A percentile compares a stretch with the other conserved stretches of the same genome.
phyloP scores from a whole-genome alignment of 1,139 yeast species.

The Ashbya aceris region DNA sequence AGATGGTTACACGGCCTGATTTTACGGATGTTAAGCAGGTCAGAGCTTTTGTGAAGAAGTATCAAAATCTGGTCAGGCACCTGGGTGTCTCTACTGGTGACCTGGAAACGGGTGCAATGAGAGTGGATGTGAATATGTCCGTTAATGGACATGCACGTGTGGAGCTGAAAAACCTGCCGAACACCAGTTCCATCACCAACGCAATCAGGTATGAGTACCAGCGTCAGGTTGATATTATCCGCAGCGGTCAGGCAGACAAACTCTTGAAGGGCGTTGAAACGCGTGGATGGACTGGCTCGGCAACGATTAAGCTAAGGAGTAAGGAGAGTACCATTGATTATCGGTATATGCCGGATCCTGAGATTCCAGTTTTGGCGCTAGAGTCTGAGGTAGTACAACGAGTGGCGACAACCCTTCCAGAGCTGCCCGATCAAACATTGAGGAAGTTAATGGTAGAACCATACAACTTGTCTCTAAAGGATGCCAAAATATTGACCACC shows the following conservation, averaged over 20 bases:
- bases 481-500: slow-evolving; percentile 31
- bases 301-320: slow-evolving; percentile 55
- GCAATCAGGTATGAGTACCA: slow-evolving; percentile 71
- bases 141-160: slow-evolving; percentile 64
- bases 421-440: slow-evolving; percentile 54
- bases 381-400: slow-evolving; percentile 34
- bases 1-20: slow-evolving; percentile 87
- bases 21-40: slow-evolving; percentile 62
- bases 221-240: slow-evolving; percentile 48
- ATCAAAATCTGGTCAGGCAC: slow-evolving; percentile 60
- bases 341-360: slow-evolving; percentile 92
- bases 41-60: slow-evolving; percentile 68
- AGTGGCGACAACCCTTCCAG: slow-evolving; percentile 42
- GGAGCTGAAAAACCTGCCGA: slow-evolving; percentile 82
- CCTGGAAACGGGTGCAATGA: slow-evolving; percentile 86
- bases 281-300: slow-evolving; percentile 80
- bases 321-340: slow-evolving; percentile 84
- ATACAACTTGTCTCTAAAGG: slow-evolving; percentile 54
- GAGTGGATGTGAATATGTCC: slow-evolving; percentile 89
- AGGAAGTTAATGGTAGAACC: slow-evolving; percentile 42
- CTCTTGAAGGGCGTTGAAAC: slow-evolving; percentile 53
- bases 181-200: slow-evolving; percentile 67
- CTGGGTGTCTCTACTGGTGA: slow-evolving; percentile 79
- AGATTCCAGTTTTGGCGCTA: slow-evolving; percentile 53
- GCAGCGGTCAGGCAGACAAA: slow-evolving; percentile 31